phyloP scores from a whole-genome alignment of 768 basidiomycete species.

The Lactifluus rugatus region DNA sequence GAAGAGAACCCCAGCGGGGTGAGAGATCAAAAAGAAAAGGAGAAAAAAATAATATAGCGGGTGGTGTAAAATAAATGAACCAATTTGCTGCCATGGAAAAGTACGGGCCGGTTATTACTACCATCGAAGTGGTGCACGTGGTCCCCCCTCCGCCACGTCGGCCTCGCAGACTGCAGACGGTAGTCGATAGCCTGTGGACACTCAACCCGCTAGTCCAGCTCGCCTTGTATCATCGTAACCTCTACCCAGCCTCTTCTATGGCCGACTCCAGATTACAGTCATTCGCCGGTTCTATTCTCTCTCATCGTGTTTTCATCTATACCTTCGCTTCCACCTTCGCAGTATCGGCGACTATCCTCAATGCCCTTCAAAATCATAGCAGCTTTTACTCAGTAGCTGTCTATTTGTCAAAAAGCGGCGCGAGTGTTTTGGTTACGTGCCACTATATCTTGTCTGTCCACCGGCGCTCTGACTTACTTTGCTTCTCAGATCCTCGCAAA shows the following conservation, averaged over 20 bases:
- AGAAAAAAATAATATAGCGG: neutral
- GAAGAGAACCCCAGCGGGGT: neutral
- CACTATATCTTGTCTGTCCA: neutral
- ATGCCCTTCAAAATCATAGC: slow-evolving; percentile 71
- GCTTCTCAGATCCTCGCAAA: slow-evolving; percentile 73
- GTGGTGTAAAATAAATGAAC: neutral
- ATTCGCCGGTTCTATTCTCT: slow-evolving; percentile 40
- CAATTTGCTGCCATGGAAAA: neutral
- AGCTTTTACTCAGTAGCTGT: slow-evolving; percentile 95
- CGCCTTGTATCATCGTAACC: too few relatives aligned
- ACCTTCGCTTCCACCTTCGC: slow-evolving; percentile 54
- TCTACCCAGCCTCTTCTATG: slow-evolving; percentile 18
- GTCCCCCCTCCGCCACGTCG: neutral
- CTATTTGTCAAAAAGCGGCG: slow-evolving; percentile 83
- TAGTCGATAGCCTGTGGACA: too few relatives aligned
- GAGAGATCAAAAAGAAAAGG: neutral
- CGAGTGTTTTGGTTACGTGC: slow-evolving; percentile 74
- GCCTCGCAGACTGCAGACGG: neutral
- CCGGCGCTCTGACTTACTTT: neutral
- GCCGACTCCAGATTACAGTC: slow-evolving; percentile 41
- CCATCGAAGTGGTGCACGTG: neutral
- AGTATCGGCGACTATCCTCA: slow-evolving; percentile 62
- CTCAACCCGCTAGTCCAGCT: neutral
- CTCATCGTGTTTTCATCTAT: slow-evolving; percentile 65
- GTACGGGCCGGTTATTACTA: neutral